Evolutionary conservation across 2,329 filamentous ascomycete genomes (phyloP), one percentile per base, ranked within the genome.

Genomic region (Cladophialophora chaetospira): DNA sequence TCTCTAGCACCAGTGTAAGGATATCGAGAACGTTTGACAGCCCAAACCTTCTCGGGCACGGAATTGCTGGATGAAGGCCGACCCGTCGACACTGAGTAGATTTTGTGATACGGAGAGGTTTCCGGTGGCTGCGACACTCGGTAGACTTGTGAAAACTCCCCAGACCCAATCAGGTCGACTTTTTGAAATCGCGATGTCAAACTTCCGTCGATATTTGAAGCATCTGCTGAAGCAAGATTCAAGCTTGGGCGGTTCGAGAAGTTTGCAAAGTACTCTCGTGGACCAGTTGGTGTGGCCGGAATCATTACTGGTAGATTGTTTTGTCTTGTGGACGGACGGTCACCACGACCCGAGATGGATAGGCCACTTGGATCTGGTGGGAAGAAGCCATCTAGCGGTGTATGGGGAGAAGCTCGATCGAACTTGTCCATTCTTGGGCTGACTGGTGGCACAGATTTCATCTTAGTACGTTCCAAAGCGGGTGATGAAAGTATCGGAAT

Each of bases 131-230:
- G 64, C 11, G 84, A 84, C 3, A 96, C 92, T 31, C 88, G 85
- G 71, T 91, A 99, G 0, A 99, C 94, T 54, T 88, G 84, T 0
- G 94, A 97, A 69, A 99, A 99, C 70, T 97, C 93, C 56, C 94
- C 94, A 58, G 87, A 87, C 45, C 93, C 93, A 63, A 93, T 82
- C 57, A 87, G 80, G 65, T 91, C 88, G 10, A 95, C 88, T 58
- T 87, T 88, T 53, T 88, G 85, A 69, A 99, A 99, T 52, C 88
- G 85, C 3, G 84, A 82, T 10, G 83, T 84, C 49, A 97, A 76
- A 50, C 83, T 84, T 19, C 85, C 82, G 68, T 97, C 93, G 13
- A 93, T 81, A 60, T 95, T 86, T 43, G 84, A 83, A 29, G 83
- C 82, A n/a, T 82, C 83, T 55, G 87, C 83, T 5, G 82, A 83